Percentiles rank a stretch among this genome's conserved stretches.
Conservation (phyloP, 2,329 filamentous ascomycete species). For the Esteya vermicola region DNA sequence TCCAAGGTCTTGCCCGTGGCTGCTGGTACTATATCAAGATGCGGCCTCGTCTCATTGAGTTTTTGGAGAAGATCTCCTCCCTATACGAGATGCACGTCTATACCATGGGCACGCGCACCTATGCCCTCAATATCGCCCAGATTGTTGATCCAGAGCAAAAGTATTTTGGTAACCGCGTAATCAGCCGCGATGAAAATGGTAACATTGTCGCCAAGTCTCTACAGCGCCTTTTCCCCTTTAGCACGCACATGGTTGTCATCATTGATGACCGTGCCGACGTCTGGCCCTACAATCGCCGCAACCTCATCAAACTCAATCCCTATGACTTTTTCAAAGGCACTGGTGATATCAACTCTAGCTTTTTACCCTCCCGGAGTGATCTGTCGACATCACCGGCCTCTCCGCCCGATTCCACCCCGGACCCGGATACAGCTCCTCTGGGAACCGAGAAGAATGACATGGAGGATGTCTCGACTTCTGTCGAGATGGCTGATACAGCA, state of each 20-base stretch:
- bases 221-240: constrained; percentile 83
- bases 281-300: constrained; percentile 79
- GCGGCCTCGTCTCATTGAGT: constrained; percentile 70
- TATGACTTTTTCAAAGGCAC: constrained; percentile 98
- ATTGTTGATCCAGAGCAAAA: constrained; percentile 84
- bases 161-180: constrained; percentile 85
- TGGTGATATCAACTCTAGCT: constrained; percentile 96
- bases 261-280: constrained; percentile 96
- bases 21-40: constrained; percentile 98
- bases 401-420: background rate
- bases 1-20: constrained; percentile 50
- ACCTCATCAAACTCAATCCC: constrained; percentile 85
- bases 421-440: background rate
- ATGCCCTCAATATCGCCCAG: constrained; percentile 78
- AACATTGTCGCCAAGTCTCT: constrained; percentile 84
- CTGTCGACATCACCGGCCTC: constrained; percentile 20
- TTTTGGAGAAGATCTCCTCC: constrained; percentile 62
- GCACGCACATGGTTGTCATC: constrained; percentile 98
- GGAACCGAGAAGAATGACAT: background rate
- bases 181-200: constrained; percentile 93
- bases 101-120: constrained; percentile 97
- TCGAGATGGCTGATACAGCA: background rate
- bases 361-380: constrained; percentile 65
- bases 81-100: constrained; percentile 96
- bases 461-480: too few relatives aligned